Evolutionary conservation across 2,329 filamentous ascomycete genomes (phyloP).

Genomic region (Aspergillus proliferans): DNA sequence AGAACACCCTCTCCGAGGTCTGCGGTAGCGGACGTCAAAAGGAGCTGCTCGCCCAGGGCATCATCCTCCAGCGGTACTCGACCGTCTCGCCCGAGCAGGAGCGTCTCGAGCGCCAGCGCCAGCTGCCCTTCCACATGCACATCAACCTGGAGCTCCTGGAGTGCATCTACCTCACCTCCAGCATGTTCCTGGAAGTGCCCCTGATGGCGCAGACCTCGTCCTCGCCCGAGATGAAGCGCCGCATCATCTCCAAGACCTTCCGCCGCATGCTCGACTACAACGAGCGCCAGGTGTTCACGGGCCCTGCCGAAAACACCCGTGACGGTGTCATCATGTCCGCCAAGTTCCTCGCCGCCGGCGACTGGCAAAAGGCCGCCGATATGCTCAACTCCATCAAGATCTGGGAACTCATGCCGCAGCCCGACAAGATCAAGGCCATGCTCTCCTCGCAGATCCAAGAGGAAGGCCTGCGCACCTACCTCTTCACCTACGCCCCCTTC

Average conservation of each 20-base stretch:
- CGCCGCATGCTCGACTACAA: conserved; percentile 99
- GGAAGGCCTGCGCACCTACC: conserved; percentile 93
- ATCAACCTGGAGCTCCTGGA: conserved; percentile 98
- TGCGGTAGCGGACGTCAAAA: conserved; percentile 97
- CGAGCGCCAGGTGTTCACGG: conserved; percentile 98
- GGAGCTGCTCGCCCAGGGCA: conserved; percentile 93
- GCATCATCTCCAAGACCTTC: conserved; percentile 98
- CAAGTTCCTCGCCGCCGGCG: conserved; percentile 89
- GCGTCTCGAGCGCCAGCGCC: conserved; percentile 90
- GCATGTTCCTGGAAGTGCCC: conserved; percentile 97
- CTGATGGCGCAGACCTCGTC: conserved; percentile 94
- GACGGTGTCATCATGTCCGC: conserved; percentile 99
- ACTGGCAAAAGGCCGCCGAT: conserved; percentile 94
- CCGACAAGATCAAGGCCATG: conserved; percentile 93
- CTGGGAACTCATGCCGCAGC: conserved; percentile 93
- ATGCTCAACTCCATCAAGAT: conserved; percentile 99
- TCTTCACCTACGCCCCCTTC: conserved; percentile 98
- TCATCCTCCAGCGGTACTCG: conserved; percentile 95
- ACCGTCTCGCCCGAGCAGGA: conserved; percentile 97
- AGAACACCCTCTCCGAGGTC: conserved; percentile 96
- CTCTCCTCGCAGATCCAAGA: conserved; percentile 97
- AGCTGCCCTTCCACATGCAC: conserved; percentile 99
- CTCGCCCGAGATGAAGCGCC: conserved; percentile 93
- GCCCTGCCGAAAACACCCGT: conserved; percentile 95
- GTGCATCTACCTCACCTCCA: conserved; percentile 97